Conservation (phyloP, 768 basidiomycete genomes). For the Termitomyces bulborhizus region DNA sequence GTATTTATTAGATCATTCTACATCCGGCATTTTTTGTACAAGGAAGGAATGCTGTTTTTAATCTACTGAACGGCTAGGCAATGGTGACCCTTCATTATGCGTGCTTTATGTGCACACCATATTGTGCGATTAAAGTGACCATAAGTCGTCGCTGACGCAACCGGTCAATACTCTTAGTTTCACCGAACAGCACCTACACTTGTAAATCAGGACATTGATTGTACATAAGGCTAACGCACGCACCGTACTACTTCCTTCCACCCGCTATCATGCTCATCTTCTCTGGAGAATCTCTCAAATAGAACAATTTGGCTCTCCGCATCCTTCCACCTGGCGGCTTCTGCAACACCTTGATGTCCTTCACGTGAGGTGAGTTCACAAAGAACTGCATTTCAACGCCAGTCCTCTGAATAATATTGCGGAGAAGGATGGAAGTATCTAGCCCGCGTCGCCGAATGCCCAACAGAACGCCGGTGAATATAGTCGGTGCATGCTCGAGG, state of each 20-base stretch:
- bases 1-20: constrained; percentile 12
- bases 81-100: background rate
- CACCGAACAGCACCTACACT: background rate
- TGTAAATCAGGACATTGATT: background rate
- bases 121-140: background rate
- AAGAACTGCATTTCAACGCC: constrained; percentile 94
- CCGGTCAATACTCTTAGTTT: background rate
- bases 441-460: constrained; percentile 76
- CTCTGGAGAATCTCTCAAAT: constrained; percentile 74
- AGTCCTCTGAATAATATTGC: constrained; percentile 87
- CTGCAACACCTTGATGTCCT: constrained; percentile 77
- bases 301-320: constrained; percentile 77
- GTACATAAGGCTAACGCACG: background rate
- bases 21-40: constrained; percentile 6
- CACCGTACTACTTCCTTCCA: constrained; percentile 27
- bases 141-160: background rate
- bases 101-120: background rate
- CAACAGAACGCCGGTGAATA: constrained; percentile 87
- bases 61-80: background rate
- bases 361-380: constrained; percentile 79
- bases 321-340: constrained; percentile 56
- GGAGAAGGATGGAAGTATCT: constrained; percentile 82
- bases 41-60: background rate
- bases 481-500: constrained; percentile 69
- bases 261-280: constrained; percentile 75